Base-by-base conservation (phyloP, 345 rosid species). In the Dimocarpus longan region DNA sequence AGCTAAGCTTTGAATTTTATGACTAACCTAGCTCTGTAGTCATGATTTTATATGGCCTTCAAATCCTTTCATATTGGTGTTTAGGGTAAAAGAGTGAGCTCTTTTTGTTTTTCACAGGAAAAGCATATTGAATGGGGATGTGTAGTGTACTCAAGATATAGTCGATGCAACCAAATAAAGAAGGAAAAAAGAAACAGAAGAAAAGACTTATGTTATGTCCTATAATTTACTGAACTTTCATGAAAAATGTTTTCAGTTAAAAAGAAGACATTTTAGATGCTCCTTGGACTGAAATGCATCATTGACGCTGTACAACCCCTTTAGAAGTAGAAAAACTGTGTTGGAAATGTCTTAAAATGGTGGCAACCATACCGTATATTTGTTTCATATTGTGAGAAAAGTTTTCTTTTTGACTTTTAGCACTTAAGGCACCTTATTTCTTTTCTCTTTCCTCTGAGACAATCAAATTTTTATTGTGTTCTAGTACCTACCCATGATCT, bases 41-140 rank as follows among this genome's bases (percentile, higher is more conserved):
- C 24, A 71, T 16, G 12, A 12, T 0, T 64, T 44, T 18, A 26
- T 40, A 10, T 71, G 60, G 39, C 43, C 43, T 0, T 13, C 32
- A 50, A 76, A 42, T 42, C 60, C 57, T 44, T 69, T 71, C 57
- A 64, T 22, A 15, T 32, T 56, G 72, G 24, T 44, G 28, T 66
- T 65, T 18, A 13, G 1, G 32, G 42, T 56, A 22, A 6, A 60
- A 40, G 68, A 46, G 43, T 37, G 44, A 66, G n/a, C 40, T 40
- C 46, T 65, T 28, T 24, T 10, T 32, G 75, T 22, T 32, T 26
- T 56, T 72, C 39, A 21, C 56, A 28, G 56, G 75, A 56, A 59
- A 48, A 48, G 15, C 42, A 37, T 39, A 10, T n/a, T 42, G 1
- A 39, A 11, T 57, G 52, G 24, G 24, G 60, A 22, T 57, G 46